Evolutionary conservation across 164 flowering plant genomes (phyloP), one percentile per base, ranked within the genome.

Genomic region (Magnolia officinalis): DNA sequence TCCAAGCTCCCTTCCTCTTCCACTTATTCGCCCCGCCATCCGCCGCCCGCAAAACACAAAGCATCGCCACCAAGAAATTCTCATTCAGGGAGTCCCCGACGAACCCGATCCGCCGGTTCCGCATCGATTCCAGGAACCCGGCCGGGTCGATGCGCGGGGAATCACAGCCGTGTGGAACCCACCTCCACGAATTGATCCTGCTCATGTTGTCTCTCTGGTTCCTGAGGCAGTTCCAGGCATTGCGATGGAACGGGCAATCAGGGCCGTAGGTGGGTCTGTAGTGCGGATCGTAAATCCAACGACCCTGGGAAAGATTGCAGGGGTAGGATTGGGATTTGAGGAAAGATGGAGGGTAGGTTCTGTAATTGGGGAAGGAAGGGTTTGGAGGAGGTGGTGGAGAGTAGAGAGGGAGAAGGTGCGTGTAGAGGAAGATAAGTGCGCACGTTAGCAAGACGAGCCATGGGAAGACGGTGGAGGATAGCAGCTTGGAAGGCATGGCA

Each of bases 1-100:
- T 91, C 99, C 98, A 96, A 73, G 98, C 96, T 21, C 98, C 97
- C 63, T 89, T 96, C 80, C 82, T 90, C 88, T 94, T 96, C 97
- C 98, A 96, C 84, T 89, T 96, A 84, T 80, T 88, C 0, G 90
- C 98, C 45, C 89, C 88, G 31, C 8, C 29, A 85, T 96, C 98
- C 24, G 86, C 99, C 75, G 75, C 85, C 51, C 90, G 86, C 51
- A 92, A 82, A 63, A 85, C 66, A 79, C 98, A 95, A 74, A 95
- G 68, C 78, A 95, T 86, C n/a, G 94, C 80, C 7, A 82, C 93
- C 83, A 95, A 70, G 69, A 92, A 93, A 74, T 92, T 95, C 86
- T 95, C 98, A 81, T 91, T 95, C 92, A 95, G 79, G 1, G 98
- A 95, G 73, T 95, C 98, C 50, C 98, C 98, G 45, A 95, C 90